phyloP scores from a whole-genome alignment of 495 filamentous ascomycete species.

The Aspergillus funiculosus region DNA sequence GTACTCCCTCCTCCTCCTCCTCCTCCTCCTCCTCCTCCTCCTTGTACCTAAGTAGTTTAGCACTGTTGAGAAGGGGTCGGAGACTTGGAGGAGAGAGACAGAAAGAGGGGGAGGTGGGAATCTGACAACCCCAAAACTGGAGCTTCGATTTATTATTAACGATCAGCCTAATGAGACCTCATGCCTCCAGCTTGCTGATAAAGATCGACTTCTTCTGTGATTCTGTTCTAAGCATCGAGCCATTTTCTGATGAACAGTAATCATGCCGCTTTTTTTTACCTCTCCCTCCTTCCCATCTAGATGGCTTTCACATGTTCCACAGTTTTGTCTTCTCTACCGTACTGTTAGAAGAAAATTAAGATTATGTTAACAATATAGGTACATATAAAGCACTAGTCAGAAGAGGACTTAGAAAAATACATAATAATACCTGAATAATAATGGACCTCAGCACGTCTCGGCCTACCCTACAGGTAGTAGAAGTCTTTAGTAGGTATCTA shows the following conservation, averaged over 20 bases:
- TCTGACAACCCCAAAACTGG: slow-evolving; percentile 9
- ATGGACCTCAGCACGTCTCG: no score
- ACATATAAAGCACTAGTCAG: no score
- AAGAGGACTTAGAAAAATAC: no score
- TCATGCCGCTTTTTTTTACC: not conserved
- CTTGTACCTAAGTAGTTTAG: not conserved
- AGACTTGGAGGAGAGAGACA: no score
- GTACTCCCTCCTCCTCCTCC: slow-evolving; percentile 4
- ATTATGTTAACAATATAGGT: no score
- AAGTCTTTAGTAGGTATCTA: no score
- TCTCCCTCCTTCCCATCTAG: not conserved
- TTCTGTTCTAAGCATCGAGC: not conserved
- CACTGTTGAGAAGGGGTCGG: no score
- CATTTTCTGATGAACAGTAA: not conserved
- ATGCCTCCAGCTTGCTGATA: slow-evolving; percentile 3
- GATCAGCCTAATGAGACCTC: slow-evolving; percentile 16
- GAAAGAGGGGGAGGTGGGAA: slow-evolving; percentile 5
- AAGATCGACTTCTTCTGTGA: slow-evolving; percentile 2
- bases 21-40: not conserved
- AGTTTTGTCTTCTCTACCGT: not conserved
- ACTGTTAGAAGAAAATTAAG: no score
- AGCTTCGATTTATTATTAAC: slow-evolving; percentile 14
- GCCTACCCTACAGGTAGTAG: no score
- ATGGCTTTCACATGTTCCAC: not conserved
- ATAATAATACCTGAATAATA: no score